Percentiles rank a stretch among this genome's conserved stretches.
Conservation (phyloP, 495 filamentous ascomycete species). For the Margaritispora aquatica region DNA sequence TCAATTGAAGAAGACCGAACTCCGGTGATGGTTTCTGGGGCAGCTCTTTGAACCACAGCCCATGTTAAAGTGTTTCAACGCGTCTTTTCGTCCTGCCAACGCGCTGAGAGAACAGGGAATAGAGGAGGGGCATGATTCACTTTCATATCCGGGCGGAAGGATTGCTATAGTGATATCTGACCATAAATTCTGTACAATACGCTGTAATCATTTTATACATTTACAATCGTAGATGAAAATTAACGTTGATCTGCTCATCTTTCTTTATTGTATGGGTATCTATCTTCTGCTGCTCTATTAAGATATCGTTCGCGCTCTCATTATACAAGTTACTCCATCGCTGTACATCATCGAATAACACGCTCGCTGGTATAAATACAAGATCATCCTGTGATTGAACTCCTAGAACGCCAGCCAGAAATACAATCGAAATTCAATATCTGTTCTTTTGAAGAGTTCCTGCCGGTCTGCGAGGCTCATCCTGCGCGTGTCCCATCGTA, state of each 20-base stretch:
- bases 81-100: neutral
- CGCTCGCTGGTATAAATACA: neutral
- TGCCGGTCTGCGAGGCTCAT: slow-evolving; percentile 4
- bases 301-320: neutral
- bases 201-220: no score
- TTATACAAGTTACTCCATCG: neutral
- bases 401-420: neutral
- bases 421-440: slow-evolving; percentile 1
- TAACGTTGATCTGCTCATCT: neutral
- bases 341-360: neutral
- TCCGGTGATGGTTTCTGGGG: neutral
- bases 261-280: neutral
- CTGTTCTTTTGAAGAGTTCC: slow-evolving; percentile 11
- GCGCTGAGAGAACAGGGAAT: neutral
- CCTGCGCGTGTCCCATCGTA: neutral
- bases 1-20: neutral
- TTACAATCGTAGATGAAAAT: no score
- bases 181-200: no score
- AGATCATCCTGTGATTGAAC: neutral
- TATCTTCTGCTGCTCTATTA: neutral
- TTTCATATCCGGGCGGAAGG: no score
- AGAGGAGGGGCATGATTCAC: neutral
- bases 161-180: no score
- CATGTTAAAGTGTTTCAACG: neutral
- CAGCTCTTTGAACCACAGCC: neutral